A percentile compares a stretch with the other conserved stretches of the same genome.
Evolutionary conservation across 2,329 filamentous ascomycete genomes (phyloP).

Genomic region (Aspergillus glaucus): DNA sequence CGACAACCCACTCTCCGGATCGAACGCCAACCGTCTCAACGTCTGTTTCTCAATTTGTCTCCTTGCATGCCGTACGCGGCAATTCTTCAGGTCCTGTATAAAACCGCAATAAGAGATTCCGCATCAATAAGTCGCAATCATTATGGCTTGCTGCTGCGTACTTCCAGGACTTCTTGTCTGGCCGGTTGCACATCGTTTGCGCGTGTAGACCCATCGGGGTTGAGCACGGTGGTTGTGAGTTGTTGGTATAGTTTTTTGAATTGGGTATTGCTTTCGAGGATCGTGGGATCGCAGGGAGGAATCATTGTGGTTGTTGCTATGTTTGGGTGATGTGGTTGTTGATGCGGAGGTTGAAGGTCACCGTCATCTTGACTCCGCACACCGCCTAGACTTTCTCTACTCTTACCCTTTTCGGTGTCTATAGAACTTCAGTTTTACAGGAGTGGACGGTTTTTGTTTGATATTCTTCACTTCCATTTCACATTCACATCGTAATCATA

Average conservation of each 20-base stretch:
- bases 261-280: constrained; percentile 36
- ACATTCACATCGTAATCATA: constrained; percentile 36
- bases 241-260: constrained; percentile 39
- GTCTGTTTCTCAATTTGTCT: constrained; percentile 27
- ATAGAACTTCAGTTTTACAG: too few relatives aligned
- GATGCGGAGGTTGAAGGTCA: not conserved
- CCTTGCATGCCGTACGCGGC: constrained; percentile 27
- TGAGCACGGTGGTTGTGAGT: constrained; percentile 31
- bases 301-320: constrained; percentile 28
- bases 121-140: not conserved
- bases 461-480: constrained; percentile 22
- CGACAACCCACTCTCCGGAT: constrained; percentile 24
- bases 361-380: not conserved
- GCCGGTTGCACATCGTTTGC: constrained; percentile 23
- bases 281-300: constrained; percentile 34
- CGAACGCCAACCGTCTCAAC: constrained; percentile 27
- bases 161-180: constrained; percentile 25
- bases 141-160: constrained; percentile 15
- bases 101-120: not conserved
- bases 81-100: constrained; percentile 30
- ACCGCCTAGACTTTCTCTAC: not conserved
- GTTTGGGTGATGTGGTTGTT: not conserved
- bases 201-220: constrained; percentile 36
- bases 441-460: too few relatives aligned
- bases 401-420: too few relatives aligned